A percentile compares a stretch with the other conserved stretches of the same genome.
phyloP scores from a whole-genome alignment of 768 basidiomycete genomes.

The Rhodosporidiobolus odoratus region DNA sequence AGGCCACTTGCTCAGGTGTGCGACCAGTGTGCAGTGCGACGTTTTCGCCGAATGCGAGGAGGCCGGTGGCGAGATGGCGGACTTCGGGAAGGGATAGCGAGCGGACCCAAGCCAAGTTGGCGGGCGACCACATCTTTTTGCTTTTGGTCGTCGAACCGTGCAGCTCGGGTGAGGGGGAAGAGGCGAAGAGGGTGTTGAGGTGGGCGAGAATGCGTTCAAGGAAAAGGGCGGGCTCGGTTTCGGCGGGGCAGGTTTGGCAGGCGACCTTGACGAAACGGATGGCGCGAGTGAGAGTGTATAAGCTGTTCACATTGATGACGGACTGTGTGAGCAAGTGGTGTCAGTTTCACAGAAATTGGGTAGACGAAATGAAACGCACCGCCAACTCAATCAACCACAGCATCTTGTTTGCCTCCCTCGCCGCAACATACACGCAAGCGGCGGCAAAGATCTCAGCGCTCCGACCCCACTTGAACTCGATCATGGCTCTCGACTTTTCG shows the following conservation, averaged over 20 bases:
- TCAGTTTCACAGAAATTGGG: not conserved
- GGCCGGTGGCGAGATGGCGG: constrained; percentile 20
- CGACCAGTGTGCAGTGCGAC: constrained; percentile 3
- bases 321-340: not conserved
- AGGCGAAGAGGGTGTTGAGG: constrained; percentile 17
- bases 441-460: constrained; percentile 8
- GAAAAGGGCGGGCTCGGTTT: constrained; percentile 26
- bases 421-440: constrained; percentile 28
- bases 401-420: constrained; percentile 2
- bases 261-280: constrained; percentile 23
- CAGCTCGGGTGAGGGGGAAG: not conserved
- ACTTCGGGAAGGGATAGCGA: constrained; percentile 19
- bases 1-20: constrained; percentile 6
- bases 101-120: constrained; percentile 14
- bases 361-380: constrained; percentile 3
- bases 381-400: constrained; percentile 21
- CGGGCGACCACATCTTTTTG: constrained; percentile 1
- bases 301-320: constrained; percentile 9
- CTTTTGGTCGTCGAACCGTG: not conserved
- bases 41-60: constrained; percentile 17
- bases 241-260: not conserved
- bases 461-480: constrained; percentile 30
- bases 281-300: constrained; percentile 26
- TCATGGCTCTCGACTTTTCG: not conserved
- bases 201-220: constrained; percentile 31